These are phyloP conservation scores for Hyphopichia khmerensis DNA, from an alignment of 1,139 yeast genomes.

Conservation along the genomic window DNA sequence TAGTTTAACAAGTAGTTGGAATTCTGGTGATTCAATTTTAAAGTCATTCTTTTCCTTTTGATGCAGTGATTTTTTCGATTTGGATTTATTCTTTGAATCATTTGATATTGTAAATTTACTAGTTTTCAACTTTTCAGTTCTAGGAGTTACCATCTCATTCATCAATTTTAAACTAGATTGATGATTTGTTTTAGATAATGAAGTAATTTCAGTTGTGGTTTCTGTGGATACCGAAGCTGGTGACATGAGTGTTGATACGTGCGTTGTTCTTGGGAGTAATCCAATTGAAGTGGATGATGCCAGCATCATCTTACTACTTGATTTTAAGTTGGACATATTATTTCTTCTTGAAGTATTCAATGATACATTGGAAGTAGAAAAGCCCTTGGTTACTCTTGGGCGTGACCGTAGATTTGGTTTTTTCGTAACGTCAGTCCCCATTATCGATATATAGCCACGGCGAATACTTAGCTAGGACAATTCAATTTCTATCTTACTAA, in stretches of 20 bases:
- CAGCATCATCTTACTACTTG: not conserved
- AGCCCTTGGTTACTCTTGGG: not conserved
- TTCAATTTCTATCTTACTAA: too few species aligned
- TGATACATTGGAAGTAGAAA: not conserved
- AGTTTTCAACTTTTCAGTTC: constrained; percentile 2
- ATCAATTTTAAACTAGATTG: too few species aligned
- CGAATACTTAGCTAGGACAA: too few species aligned
- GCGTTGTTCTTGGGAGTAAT: not conserved
- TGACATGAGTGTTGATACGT: not conserved
- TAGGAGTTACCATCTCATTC: not conserved
- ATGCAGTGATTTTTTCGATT: constrained; percentile 1
- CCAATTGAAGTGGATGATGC: not conserved
- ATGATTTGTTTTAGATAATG: too few species aligned
- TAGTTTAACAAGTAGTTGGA: constrained; percentile 31
- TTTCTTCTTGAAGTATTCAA: not conserved
- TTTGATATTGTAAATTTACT: constrained; percentile 5
- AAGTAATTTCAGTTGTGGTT: not conserved
- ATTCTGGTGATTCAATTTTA: constrained; percentile 23
- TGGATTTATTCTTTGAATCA: constrained; percentile 3
- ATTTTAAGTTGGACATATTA: not conserved
- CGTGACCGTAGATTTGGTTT: constrained; percentile 1
- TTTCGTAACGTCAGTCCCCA: not conserved
- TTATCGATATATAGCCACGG: too few species aligned
- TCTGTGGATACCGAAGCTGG: not conserved
- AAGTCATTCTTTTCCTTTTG: constrained; percentile 7